Conservation (phyloP, 306 rosid genomes). For the Medicago lupulina region DNA sequence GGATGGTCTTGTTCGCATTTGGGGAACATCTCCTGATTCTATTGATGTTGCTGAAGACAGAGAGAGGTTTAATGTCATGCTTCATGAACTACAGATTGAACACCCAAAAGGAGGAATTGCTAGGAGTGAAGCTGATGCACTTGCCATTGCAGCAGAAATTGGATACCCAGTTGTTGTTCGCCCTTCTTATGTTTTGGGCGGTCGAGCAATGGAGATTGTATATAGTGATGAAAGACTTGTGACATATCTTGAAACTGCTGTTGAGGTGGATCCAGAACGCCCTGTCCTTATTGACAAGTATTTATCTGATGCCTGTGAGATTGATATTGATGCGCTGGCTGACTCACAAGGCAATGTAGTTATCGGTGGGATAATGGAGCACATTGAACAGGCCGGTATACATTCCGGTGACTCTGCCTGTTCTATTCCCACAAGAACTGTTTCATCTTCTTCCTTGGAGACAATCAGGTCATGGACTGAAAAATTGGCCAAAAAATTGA, state of each 20-base stretch:
- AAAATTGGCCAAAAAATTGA: conserved; percentile 78
- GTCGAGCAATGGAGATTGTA: conserved; percentile 99
- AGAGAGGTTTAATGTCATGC: conserved; percentile 87
- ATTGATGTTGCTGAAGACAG: conserved; percentile 98
- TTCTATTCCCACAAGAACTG: conserved; percentile 81
- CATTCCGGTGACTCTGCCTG: conserved; percentile 99
- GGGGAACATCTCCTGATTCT: conserved; percentile 98
- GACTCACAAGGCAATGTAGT: conserved; percentile 95
- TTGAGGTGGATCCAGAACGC: conserved; percentile 94
- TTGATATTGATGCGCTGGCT: conserved; percentile 94
- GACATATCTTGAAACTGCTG: conserved; percentile 90
- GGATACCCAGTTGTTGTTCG: conserved; percentile 97
- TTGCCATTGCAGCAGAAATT: conserved; percentile 77
- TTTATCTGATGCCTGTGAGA: conserved; percentile 87
- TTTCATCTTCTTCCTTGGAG: conserved; percentile 74
- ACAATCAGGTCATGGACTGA: conserved; percentile 87
- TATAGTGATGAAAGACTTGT: conserved; percentile 74
- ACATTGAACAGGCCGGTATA: conserved; percentile 98
- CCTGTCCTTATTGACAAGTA: conserved; percentile 92
- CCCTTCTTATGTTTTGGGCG: conserved; percentile 97
- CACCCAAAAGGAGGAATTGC: conserved; percentile 99
- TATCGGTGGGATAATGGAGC: conserved; percentile 99
- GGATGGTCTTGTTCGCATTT: conserved; percentile 68
- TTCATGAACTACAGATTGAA: conserved; percentile 78
- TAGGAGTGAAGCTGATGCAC: conserved; percentile 86